phyloP scores from a whole-genome alignment of 2,329 filamentous ascomycete species.

The Albophoma yamanashiensis region DNA sequence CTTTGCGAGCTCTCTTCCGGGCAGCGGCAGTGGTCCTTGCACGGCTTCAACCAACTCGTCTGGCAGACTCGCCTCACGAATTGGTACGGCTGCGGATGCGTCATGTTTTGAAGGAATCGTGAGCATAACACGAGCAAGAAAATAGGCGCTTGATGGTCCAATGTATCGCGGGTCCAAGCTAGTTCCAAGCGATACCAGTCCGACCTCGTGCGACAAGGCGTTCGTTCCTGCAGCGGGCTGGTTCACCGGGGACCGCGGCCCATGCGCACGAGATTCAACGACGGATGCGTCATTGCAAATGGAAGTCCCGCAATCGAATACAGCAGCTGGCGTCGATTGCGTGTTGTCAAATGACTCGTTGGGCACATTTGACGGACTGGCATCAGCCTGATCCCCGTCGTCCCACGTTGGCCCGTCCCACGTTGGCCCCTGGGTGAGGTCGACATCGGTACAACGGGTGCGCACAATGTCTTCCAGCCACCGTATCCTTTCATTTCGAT shows the following conservation, averaged over 20 bases:
- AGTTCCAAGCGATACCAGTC: constrained; percentile 36
- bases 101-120: constrained; percentile 1
- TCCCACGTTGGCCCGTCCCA: constrained; percentile 1
- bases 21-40: constrained; percentile 19
- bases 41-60: constrained; percentile 19
- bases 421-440: constrained; percentile 17
- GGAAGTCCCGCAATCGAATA: constrained; percentile 3
- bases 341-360: not conserved
- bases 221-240: constrained; percentile 4
- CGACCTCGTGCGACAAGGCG: constrained; percentile 37
- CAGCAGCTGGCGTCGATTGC: not conserved
- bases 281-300: not conserved
- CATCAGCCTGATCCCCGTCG: not conserved
- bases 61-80: not conserved
- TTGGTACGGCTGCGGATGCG: not conserved
- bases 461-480: constrained; percentile 36
- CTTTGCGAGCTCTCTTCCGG: constrained; percentile 21
- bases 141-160: constrained; percentile 44
- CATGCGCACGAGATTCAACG: constrained; percentile 4
- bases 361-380: not conserved
- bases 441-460: constrained; percentile 28
- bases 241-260: not conserved
- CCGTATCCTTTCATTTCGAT: not conserved
- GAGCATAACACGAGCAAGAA: constrained; percentile 38
- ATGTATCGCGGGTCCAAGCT: constrained; percentile 39